Conservation (phyloP, 164 flowering plant genomes). For the Aristolochia contorta region DNA sequence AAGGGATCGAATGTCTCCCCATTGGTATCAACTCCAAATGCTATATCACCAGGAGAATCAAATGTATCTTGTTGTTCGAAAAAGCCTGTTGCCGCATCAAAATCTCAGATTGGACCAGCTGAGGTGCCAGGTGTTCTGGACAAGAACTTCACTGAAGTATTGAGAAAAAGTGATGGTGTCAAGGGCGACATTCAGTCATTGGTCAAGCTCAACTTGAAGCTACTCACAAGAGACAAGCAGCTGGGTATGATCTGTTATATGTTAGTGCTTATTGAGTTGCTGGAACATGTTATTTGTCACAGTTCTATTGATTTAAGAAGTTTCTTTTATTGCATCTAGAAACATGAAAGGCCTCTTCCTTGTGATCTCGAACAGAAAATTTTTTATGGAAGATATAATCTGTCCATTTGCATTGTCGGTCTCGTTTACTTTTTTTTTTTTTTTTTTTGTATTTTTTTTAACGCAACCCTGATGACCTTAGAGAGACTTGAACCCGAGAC, state of each 20-base stretch:
- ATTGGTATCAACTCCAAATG: conserved; percentile 8
- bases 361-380: no score
- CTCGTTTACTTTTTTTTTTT: no score
- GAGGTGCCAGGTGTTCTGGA: conserved; percentile 8
- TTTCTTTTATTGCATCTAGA: no score
- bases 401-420: no score
- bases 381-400: no score
- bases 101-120: conserved; percentile 8
- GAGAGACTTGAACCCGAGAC: no score
- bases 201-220: conserved; percentile 69
- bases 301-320: no score
- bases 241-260: conserved; percentile 37
- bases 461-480: no score
- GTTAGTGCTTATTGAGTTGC: not conserved
- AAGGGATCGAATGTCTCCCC: conserved; percentile 7
- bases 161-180: conserved; percentile 23
- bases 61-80: conserved; percentile 8
- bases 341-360: no score
- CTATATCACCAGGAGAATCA: conserved; percentile 9
- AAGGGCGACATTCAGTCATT: conserved; percentile 63
- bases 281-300: not conserved
- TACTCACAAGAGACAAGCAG: conserved; percentile 28
- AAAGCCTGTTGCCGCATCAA: conserved; percentile 16
- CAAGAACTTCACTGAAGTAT: conserved; percentile 11
- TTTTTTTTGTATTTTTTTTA: no score